Evolutionary conservation across 2,329 filamentous ascomycete species (phyloP).

Genomic region (Fusarium sp.): DNA sequence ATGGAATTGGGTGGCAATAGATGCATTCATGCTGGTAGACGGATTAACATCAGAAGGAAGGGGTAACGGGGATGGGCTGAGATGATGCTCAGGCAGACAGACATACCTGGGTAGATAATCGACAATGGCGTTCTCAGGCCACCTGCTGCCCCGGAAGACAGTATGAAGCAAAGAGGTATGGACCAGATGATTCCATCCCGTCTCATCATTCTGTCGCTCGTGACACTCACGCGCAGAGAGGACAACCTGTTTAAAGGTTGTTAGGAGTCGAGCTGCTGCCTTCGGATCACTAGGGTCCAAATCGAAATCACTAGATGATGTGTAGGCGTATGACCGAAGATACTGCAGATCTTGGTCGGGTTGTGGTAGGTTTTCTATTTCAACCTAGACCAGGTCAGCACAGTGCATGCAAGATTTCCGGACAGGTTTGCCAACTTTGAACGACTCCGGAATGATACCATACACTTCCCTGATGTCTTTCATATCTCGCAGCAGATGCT

Average conservation of each 20-base stretch:
- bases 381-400: too few relatives aligned
- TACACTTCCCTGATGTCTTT: neutral
- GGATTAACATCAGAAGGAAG: too few relatives aligned
- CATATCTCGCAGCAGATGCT: slow-evolving; percentile 6
- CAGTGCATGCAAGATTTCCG: too few relatives aligned
- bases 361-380: too few relatives aligned
- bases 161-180: slow-evolving; percentile 9
- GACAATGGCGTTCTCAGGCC: neutral
- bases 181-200: slow-evolving; percentile 22
- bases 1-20: neutral
- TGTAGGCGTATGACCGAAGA: too few relatives aligned
- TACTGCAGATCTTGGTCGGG: too few relatives aligned
- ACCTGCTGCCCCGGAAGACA: neutral
- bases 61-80: too few relatives aligned
- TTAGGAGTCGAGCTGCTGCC: neutral
- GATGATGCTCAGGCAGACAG: too few relatives aligned
- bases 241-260: neutral
- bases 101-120: slow-evolving; percentile 13
- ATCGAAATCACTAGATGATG: neutral
- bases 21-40: slow-evolving; percentile 10
- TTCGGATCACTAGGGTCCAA: neutral
- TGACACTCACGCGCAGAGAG: slow-evolving; percentile 1
- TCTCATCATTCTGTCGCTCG: slow-evolving; percentile 5
- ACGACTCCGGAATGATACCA: slow-evolving; percentile 1
- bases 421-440: too few relatives aligned